Evolutionary conservation across 2,329 filamentous ascomycete genomes (phyloP), one percentile per base, ranked within the genome.

Genomic region (Fusarium clavum): DNA sequence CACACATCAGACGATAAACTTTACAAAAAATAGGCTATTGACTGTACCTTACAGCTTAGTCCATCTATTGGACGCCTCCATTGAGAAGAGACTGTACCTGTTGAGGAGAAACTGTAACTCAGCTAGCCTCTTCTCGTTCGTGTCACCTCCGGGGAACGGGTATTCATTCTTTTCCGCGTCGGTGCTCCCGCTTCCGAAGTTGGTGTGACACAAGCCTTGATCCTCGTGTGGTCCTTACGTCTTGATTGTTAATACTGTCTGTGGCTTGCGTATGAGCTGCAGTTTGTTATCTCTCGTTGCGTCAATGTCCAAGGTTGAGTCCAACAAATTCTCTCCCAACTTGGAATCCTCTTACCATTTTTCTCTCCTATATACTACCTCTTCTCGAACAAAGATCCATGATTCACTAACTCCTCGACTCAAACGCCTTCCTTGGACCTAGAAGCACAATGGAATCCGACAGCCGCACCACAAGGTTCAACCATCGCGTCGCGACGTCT

Each of bases 381-480:
- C 5, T 24, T 24, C 20, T 13, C 18, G 2, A 34, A 11, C 6
- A 6, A 6, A 14, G 32, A 18, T 29, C 12, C 14, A 1, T 34
- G 9, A n/a, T 13, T n/a, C 3, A 24, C 10, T 20, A 8, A 9
- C 22, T 27, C 10, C 25, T 38, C 8, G 13, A 12, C 30, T 32
- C 29, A 18, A 14, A 11, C 30, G 29, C 24, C 49, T 25, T 49
- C 14, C 11, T 38, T 48, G 13, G 25, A 20, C 18, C n/a, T 34
- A 30, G 20, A 54, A 46, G 24, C 25, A 46, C 32, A n/a, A 70
- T 73, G 68, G 57, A 40, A 18, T 41, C n/a, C 29, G 9, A 20
- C 11, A 27, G 22, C 27, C n/a, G 47, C 13, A 12, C 43, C 12
- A 2, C 44, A n/a, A 53, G 48, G 20, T 38, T 73, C 44, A 63